Percentiles rank a stretch among this genome's conserved stretches.
phyloP scores from a whole-genome alignment of 2,329 filamentous ascomycete genomes.

The Cladophialophora yegresii region DNA sequence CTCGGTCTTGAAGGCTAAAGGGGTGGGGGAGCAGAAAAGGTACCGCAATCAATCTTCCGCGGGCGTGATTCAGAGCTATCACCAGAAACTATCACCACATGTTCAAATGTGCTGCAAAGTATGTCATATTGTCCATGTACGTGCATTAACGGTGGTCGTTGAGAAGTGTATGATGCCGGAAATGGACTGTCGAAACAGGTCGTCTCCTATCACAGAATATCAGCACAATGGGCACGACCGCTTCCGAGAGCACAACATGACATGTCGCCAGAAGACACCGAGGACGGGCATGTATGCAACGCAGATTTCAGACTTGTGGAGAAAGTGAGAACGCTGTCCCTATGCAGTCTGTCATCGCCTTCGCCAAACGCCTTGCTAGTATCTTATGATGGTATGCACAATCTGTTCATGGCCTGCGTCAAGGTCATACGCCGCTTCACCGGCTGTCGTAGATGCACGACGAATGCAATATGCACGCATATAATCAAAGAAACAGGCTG shows the following conservation, averaged over 20 bases:
- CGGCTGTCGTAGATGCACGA: not conserved
- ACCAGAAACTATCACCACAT: not conserved
- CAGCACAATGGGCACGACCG: not conserved
- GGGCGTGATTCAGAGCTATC: not conserved
- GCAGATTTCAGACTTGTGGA: not conserved
- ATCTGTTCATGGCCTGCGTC: constrained; percentile 4
- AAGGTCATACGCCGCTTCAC: not conserved
- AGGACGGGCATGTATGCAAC: not conserved
- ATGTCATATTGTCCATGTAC: not conserved
- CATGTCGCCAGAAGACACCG: not conserved
- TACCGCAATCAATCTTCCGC: not conserved
- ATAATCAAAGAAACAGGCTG: not conserved
- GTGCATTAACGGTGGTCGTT: not conserved
- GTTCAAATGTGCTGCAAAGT: not conserved
- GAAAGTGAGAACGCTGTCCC: not conserved
- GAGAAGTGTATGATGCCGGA: not conserved
- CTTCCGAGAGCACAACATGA: not conserved
- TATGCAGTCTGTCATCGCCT: not conserved
- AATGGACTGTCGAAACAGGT: not conserved
- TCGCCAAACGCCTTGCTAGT: not conserved
- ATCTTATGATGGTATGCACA: constrained; percentile 3
- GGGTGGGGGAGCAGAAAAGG: not conserved
- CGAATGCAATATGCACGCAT: not conserved
- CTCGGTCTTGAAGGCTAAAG: not conserved
- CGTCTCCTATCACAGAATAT: not conserved